Conservation (phyloP, 441 rosid species). For the Cnidoscolus chayamansa region DNA sequence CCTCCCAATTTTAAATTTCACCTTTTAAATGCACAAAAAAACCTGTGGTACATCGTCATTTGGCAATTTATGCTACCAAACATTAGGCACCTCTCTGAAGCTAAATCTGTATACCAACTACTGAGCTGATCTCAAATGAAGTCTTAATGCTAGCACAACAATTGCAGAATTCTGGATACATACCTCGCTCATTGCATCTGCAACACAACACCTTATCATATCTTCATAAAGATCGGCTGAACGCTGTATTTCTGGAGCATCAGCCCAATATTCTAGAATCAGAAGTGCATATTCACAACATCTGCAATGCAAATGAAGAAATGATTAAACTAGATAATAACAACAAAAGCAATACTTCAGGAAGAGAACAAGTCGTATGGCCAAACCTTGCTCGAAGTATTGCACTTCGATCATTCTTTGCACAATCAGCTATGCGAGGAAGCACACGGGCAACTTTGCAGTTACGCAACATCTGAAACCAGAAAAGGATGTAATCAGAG, state of each 20-base stretch:
- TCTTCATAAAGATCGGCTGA: constrained; percentile 92
- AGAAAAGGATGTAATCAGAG: constrained; percentile 19
- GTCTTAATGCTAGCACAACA: background rate
- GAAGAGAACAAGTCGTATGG: constrained; percentile 16
- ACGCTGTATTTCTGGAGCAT: constrained; percentile 91
- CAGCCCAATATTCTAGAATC: constrained; percentile 94
- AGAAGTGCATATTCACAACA: constrained; percentile 94
- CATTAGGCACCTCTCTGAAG: background rate
- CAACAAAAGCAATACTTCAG: constrained; percentile 21
- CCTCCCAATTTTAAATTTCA: background rate
- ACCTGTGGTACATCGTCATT: background rate
- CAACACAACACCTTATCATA: constrained; percentile 83
- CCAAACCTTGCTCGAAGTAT: constrained; percentile 88
- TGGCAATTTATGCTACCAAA: background rate
- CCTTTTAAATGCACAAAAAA: background rate
- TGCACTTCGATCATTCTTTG: constrained; percentile 90
- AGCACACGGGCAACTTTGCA: constrained; percentile 92
- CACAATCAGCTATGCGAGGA: constrained; percentile 87
- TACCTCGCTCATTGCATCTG: constrained; percentile 99
- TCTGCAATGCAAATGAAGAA: constrained; percentile 40
- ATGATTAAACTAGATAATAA: constrained; percentile 21
- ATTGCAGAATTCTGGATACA: constrained; percentile 17
- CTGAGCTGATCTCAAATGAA: background rate
- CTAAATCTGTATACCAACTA: background rate
- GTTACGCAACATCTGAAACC: constrained; percentile 78